phyloP scores from a whole-genome alignment of 2,329 filamentous ascomycete genomes.

The Rhexocercosporidium sp. region DNA sequence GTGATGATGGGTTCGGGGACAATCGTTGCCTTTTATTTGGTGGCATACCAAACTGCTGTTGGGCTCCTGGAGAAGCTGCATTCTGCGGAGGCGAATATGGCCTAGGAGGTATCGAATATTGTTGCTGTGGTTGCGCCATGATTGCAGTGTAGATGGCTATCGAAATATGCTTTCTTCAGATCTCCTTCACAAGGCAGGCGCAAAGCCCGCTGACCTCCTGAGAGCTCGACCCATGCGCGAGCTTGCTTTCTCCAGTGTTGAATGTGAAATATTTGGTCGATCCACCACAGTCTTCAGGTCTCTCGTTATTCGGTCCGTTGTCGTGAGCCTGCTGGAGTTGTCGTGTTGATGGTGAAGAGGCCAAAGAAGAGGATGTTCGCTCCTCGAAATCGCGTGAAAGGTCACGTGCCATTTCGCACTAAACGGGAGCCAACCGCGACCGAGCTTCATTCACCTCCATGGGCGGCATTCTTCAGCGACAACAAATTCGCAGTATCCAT shows the following conservation, averaged over 20 bases:
- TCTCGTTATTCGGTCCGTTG: background rate
- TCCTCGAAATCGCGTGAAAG: conserved; percentile 6
- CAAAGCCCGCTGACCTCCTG: conserved; percentile 39
- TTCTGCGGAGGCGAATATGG: conserved; percentile 68
- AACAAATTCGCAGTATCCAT: background rate
- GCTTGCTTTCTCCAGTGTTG: background rate
- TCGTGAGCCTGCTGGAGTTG: background rate
- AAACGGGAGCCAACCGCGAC: background rate
- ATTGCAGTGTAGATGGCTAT: conserved; percentile 18
- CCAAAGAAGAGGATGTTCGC: background rate
- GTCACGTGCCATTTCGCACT: background rate
- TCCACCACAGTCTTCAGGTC: background rate
- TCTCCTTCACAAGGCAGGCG: conserved; percentile 39
- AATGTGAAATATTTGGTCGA: background rate
- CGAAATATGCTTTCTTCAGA: conserved; percentile 21
- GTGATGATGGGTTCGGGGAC: conserved; percentile 71
- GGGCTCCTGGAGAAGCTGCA: conserved; percentile 63
- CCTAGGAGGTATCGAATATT: conserved; percentile 52
- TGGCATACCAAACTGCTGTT: conserved; percentile 64
- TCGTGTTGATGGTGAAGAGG: conserved; percentile 3
- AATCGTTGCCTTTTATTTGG: conserved; percentile 76
- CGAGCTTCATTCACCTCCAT: background rate
- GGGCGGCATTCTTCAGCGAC: background rate
- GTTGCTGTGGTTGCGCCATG: conserved; percentile 45
- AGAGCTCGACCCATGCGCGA: conserved; percentile 37